Evolutionary conservation across 495 filamentous ascomycete genomes (phyloP).

Genomic region (Podospora sp.): DNA sequence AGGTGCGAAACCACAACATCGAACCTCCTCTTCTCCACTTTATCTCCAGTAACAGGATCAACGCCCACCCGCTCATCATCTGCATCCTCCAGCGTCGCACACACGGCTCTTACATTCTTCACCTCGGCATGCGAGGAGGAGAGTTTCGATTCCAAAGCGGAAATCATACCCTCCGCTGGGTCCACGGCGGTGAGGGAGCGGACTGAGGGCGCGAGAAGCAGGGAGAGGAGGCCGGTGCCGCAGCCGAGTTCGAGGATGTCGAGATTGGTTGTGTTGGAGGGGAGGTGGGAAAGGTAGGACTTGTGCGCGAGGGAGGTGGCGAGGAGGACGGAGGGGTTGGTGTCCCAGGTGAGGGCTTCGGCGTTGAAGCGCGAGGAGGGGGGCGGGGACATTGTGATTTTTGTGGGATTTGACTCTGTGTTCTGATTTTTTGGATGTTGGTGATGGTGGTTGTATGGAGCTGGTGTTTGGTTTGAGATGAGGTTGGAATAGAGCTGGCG

Average conservation of each 20-base stretch:
- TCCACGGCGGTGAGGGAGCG: slow-evolving; percentile 53
- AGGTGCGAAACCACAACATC: slow-evolving; percentile 55
- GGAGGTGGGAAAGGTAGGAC: slow-evolving; percentile 34
- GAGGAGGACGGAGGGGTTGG: slow-evolving; percentile 38
- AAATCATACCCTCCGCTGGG: slow-evolving; percentile 55
- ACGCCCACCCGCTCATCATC: slow-evolving; percentile 32
- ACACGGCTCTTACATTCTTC: slow-evolving; percentile 27
- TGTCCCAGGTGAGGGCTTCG: slow-evolving; percentile 45
- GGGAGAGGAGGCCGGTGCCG: slow-evolving; percentile 58
- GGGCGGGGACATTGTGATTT: not conserved
- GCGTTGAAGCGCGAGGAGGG: slow-evolving; percentile 39
- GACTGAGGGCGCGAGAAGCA: slow-evolving; percentile 46
- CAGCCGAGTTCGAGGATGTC: slow-evolving; percentile 61
- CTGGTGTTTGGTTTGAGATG: no score
- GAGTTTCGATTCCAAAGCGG: slow-evolving; percentile 47
- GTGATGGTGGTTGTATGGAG: not conserved
- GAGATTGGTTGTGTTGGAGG: slow-evolving; percentile 20
- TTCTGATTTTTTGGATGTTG: not conserved
- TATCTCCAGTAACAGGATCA: slow-evolving; percentile 23
- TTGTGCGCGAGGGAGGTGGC: slow-evolving; percentile 37
- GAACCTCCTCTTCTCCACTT: slow-evolving; percentile 31
- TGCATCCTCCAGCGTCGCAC: slow-evolving; percentile 21
- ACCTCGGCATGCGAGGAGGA: slow-evolving; percentile 12
- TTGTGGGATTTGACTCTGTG: not conserved
- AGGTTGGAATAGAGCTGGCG: no score